phyloP scores from a whole-genome alignment of 805 yeast genomes.

The Cyberlindnera suaveolens region DNA sequence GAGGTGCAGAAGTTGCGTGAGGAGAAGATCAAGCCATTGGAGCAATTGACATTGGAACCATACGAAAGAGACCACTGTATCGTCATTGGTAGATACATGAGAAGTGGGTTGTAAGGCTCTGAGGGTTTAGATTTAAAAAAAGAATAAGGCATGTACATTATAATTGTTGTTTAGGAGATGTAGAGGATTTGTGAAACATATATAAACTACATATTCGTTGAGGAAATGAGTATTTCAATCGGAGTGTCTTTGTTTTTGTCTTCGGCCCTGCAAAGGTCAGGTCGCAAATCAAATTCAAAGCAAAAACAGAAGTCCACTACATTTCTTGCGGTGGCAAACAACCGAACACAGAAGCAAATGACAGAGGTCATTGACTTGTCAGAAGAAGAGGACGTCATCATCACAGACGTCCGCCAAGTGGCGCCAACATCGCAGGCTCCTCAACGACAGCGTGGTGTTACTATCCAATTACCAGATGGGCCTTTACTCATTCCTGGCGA shows the following conservation, averaged over 20 bases:
- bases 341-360: not conserved
- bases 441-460: not conserved
- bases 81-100: conserved; percentile 93
- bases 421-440: not conserved
- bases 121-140: too few species aligned
- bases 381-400: conserved; percentile 1
- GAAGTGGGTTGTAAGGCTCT: conserved; percentile 59
- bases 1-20: conserved; percentile 98
- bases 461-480: conserved; percentile 1
- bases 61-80: conserved; percentile 99
- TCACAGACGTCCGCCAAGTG: conserved; percentile 1
- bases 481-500: not conserved
- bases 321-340: not conserved
- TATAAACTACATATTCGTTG: not conserved
- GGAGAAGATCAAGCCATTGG: conserved; percentile 97
- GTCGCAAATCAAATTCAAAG: not conserved
- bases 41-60: conserved; percentile 98
- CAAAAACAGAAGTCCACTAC: not conserved
- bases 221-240: not conserved
- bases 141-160: conserved; percentile 7
- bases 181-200: not conserved
- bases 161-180: not conserved
- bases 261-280: not conserved
- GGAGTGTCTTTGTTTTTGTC: too few species aligned
- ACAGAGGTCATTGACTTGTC: not conserved